Conservation (phyloP, 495 filamentous ascomycete genomes). For the Lasiosphaeria ovina region DNA sequence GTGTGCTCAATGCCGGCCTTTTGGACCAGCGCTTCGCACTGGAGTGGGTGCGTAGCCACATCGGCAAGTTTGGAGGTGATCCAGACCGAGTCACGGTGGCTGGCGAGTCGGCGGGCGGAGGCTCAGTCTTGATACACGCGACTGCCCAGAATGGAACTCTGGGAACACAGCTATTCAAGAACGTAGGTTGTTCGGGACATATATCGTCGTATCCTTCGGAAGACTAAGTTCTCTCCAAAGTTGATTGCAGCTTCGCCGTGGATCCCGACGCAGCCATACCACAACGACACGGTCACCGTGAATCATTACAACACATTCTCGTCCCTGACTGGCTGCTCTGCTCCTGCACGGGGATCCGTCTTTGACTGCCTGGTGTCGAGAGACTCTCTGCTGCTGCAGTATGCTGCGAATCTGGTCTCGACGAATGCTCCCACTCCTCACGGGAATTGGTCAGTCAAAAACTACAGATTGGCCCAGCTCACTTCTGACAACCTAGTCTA, state of each 20-base stretch:
- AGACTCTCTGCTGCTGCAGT: slow-evolving; percentile 47
- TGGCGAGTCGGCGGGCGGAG: slow-evolving; percentile 53
- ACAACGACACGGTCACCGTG: slow-evolving; percentile 31
- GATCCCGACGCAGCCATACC: slow-evolving; percentile 48
- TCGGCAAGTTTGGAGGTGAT: slow-evolving; percentile 52
- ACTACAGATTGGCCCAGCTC: background rate
- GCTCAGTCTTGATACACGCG: slow-evolving; percentile 23
- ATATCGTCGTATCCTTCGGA: background rate
- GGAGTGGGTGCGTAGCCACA: slow-evolving; percentile 55
- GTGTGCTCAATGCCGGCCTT: slow-evolving; percentile 44
- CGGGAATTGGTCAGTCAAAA: slow-evolving; percentile 20
- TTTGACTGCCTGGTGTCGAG: slow-evolving; percentile 52
- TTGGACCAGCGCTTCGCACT: slow-evolving; percentile 45
- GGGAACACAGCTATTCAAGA: slow-evolving; percentile 15
- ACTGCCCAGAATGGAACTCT: slow-evolving; percentile 8
- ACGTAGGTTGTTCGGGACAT: slow-evolving; percentile 11
- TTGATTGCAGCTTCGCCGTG: slow-evolving; percentile 54
- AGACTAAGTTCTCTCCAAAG: slow-evolving; percentile 23
- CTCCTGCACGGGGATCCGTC: slow-evolving; percentile 25
- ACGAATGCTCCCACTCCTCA: slow-evolving; percentile 9
- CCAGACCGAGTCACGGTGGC: slow-evolving; percentile 39
- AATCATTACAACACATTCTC: slow-evolving; percentile 49
- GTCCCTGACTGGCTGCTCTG: slow-evolving; percentile 42
- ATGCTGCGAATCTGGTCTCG: slow-evolving; percentile 16
- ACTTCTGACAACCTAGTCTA: slow-evolving; percentile 25